phyloP scores from a whole-genome alignment of 305 asterid genomes.

The Fraxinus greggii region DNA sequence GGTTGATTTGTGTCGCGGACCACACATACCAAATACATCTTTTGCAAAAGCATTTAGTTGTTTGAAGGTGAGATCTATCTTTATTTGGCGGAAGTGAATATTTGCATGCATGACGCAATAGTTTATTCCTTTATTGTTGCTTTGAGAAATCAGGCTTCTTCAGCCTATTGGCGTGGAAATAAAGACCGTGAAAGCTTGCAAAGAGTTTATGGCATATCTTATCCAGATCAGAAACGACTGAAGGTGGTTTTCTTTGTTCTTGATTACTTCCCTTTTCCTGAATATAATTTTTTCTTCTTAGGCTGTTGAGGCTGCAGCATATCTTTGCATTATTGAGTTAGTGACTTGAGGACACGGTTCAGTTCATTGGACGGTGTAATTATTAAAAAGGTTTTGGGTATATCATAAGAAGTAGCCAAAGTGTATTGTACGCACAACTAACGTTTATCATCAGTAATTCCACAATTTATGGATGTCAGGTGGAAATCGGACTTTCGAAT shows the following conservation, averaged over 20 bases:
- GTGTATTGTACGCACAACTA: background rate
- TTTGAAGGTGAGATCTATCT: constrained; percentile 62
- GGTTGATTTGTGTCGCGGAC: constrained; percentile 97
- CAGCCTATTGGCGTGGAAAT: constrained; percentile 97
- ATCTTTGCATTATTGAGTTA: background rate
- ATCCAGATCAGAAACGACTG: constrained; percentile 78
- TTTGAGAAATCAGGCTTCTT: constrained; percentile 67
- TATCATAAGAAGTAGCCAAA: background rate
- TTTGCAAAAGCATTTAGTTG: constrained; percentile 92
- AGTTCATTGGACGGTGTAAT: background rate
- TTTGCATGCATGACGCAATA: constrained; percentile 12
- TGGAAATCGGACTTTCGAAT: background rate
- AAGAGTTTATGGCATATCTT: constrained; percentile 97
- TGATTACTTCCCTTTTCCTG: background rate
- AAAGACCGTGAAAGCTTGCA: constrained; percentile 97
- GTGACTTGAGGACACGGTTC: background rate
- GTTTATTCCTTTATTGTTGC: constrained; percentile 11
- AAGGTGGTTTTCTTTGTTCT: constrained; percentile 51
- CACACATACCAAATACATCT: constrained; percentile 93
- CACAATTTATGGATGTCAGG: background rate
- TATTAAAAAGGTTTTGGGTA: background rate
- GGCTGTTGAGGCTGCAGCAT: background rate
- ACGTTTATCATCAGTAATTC: background rate
- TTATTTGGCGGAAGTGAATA: background rate
- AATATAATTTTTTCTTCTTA: background rate